Base-by-base conservation (phyloP, 805 yeast genomes). In the Zygosaccharomyces bisporus region DNA sequence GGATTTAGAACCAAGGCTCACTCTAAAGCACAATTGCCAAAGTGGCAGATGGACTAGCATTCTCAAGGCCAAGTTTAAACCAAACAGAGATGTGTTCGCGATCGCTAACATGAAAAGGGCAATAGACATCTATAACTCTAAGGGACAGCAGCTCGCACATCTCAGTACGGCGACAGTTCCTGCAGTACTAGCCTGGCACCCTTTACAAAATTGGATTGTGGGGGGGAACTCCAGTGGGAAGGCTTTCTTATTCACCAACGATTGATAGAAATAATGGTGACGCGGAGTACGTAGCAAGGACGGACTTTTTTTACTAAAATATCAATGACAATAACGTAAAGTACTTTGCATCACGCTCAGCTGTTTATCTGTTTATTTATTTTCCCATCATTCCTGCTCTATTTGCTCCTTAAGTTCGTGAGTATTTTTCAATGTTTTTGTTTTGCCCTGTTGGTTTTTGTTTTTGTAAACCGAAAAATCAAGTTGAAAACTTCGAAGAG, bases 11-110 rank as follows among this genome's bases (percentile, higher is more conserved):
- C 95, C 96, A 0, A 58, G 73, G 21, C 73, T 77, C 20, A 77
- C 79, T 7, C 71, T 91, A 39, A 77, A 77, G 44, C 99, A 93
- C 61, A 93, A 93, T 58, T 93, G 99, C 67, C 96, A 91, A 64
- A 85, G 96, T 0, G 99, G 99, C 0, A 73, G 96, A 52, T 91
- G 99, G 99, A 96, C 93, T 0, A 82, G 95, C 1, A 91, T 91
- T 37, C 68, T 91, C 45, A 88, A 91, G 55, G 81, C 96, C 0
- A 76, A 80, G 57, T 91, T 97, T 95, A 97, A 93, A 49, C 63
- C 66, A 2, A 67, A 73, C 24, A 71, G 77, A 23, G 85, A 89
- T 51, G 89, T 91, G 57, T 88, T 93, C 64, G 86, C 83, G 13
- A 91, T 91, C 55, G 98, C 86, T 9, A 91, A 91, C 62, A 93